Evolutionary conservation across 1,284 basidiomycete species (phyloP).

Genomic region (Heterobasidion occidentale): DNA sequence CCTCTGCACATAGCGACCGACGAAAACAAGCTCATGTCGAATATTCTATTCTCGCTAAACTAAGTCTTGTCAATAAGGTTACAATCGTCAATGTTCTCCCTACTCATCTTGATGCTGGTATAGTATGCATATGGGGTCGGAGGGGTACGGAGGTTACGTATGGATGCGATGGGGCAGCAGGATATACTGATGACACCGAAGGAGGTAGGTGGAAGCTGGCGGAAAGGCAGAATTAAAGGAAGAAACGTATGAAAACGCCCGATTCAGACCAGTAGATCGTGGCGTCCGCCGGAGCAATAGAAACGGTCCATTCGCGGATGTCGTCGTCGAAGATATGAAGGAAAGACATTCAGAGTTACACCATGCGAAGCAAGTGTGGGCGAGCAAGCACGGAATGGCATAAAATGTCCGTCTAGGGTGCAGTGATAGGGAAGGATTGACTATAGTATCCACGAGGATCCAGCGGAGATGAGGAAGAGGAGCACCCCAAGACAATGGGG

Average conservation of each 20-base stretch:
- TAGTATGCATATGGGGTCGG: background rate
- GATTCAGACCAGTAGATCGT: background rate
- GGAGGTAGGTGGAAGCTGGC: too few species aligned
- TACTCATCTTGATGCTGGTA: background rate
- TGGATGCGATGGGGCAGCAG: background rate
- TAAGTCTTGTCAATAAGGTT: background rate
- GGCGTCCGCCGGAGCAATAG: background rate
- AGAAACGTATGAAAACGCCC: too few species aligned
- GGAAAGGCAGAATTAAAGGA: too few species aligned
- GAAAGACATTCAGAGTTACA: background rate
- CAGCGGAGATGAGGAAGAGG: background rate
- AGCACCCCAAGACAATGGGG: background rate
- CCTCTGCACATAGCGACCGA: too few species aligned
- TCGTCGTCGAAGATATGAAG: background rate
- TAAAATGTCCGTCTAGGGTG: constrained; percentile 2
- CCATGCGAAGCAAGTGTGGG: background rate
- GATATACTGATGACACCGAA: too few species aligned
- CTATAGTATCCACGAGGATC: background rate
- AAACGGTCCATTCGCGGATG: background rate
- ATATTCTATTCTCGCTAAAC: background rate
- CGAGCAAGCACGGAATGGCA: background rate
- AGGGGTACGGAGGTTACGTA: background rate
- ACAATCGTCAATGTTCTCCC: background rate
- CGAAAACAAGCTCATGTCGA: background rate
- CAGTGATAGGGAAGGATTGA: background rate